Evolutionary conservation across 495 filamentous ascomycete species (phyloP).

Genomic region (Emericellopsis terricola): DNA sequence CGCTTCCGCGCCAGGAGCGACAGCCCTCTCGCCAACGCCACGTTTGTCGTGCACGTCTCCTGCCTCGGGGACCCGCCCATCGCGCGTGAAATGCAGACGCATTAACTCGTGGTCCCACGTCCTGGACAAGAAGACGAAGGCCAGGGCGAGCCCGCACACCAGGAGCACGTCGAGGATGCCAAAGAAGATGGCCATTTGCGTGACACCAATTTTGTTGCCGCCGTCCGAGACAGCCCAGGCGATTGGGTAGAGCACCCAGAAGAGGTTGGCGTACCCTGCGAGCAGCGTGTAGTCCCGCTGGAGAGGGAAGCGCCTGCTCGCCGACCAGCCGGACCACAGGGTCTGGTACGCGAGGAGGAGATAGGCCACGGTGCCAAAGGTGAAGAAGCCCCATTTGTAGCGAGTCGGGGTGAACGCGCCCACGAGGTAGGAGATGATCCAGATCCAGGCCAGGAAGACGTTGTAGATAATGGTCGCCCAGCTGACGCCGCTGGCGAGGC

Average conservation of each 20-base stretch:
- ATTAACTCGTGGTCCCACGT: slow-evolving; percentile 28
- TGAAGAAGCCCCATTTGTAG: slow-evolving; percentile 35
- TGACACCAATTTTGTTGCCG: slow-evolving; percentile 25
- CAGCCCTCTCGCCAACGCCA: too few species aligned
- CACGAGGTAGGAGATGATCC: slow-evolving; percentile 25
- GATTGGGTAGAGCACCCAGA: slow-evolving; percentile 31
- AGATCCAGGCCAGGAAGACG: slow-evolving; percentile 23
- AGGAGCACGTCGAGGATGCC: slow-evolving; percentile 26
- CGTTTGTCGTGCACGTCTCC: slow-evolving; percentile 30
- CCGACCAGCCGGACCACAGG: slow-evolving; percentile 7
- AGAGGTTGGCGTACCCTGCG: slow-evolving; percentile 21
- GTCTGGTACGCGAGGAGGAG: slow-evolving; percentile 16
- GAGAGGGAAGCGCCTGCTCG: slow-evolving; percentile 8
- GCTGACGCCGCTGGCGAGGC: slow-evolving; percentile 22
- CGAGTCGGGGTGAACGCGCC: slow-evolving; percentile 22
- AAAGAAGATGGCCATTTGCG: slow-evolving; percentile 23
- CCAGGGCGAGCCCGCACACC: slow-evolving; percentile 15
- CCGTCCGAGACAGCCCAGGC: slow-evolving; percentile 28
- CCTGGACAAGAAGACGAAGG: slow-evolving; percentile 18
- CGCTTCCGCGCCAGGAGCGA: too few species aligned
- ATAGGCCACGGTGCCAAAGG: slow-evolving; percentile 20
- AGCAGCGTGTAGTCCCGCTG: slow-evolving; percentile 20
- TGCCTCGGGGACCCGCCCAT: slow-evolving; percentile 24
- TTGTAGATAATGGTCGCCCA: slow-evolving; percentile 30
- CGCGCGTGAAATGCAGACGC: slow-evolving; percentile 34